Evolutionary conservation across 768 basidiomycete genomes (phyloP).

Genomic region (Mycena crocata): DNA sequence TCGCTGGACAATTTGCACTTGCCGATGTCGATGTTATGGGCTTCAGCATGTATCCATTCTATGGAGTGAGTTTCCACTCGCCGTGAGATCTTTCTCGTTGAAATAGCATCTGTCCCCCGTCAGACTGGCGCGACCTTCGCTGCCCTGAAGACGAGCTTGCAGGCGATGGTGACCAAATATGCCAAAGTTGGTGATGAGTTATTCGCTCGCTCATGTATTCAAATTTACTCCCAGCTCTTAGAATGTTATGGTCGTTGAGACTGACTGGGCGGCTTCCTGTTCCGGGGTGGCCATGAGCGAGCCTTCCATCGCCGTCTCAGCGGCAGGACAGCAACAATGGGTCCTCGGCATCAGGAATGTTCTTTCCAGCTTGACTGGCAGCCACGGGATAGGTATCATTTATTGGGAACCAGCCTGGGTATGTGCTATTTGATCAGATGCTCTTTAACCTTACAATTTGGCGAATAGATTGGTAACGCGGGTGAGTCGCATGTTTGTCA

Average conservation of each 20-base stretch:
- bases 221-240: conserved; percentile 25
- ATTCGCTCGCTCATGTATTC: background rate
- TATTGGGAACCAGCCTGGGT: conserved; percentile 80
- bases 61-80: too few species aligned
- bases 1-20: conserved; percentile 60
- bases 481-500: background rate
- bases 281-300: conserved; percentile 58
- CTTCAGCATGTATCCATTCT: conserved; percentile 36
- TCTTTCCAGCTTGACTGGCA: conserved; percentile 49
- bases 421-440: background rate
- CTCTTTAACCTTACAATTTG: background rate
- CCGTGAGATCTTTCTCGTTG: too few species aligned
- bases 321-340: conserved; percentile 66
- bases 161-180: conserved; percentile 59
- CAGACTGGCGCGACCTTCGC: conserved; percentile 64
- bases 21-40: conserved; percentile 68
- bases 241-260: conserved; percentile 72
- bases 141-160: conserved; percentile 62
- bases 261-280: conserved; percentile 70
- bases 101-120: too few species aligned
- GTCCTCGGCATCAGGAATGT: conserved; percentile 61
- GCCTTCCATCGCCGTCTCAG: conserved; percentile 56
- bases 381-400: conserved; percentile 61
- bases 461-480: conserved; percentile 23
- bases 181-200: conserved; percentile 53